Conservation (phyloP, 2,329 filamentous ascomycete species). For the Colletotrichum musae region DNA sequence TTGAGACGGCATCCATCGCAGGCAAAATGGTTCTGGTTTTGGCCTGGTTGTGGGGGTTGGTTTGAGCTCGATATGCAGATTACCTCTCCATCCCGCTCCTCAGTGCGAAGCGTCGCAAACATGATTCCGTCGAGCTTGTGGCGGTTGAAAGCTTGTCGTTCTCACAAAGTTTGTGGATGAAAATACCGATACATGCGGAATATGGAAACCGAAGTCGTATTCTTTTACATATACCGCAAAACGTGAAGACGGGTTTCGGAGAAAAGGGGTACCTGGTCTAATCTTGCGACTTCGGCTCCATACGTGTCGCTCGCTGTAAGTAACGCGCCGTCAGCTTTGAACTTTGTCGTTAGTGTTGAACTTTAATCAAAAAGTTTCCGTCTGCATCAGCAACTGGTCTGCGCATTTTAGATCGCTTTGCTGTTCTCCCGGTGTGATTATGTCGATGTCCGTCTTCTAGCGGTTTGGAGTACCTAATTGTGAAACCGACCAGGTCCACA, state of each 20-base stretch:
- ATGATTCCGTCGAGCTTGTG: not conserved
- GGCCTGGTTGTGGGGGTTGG: constrained; percentile 11
- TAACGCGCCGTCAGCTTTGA: constrained; percentile 1
- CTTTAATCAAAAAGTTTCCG: not conserved
- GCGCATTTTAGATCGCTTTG: no score
- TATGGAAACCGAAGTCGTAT: not conserved
- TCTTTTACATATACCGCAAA: constrained; percentile 7
- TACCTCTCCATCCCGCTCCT: constrained; percentile 21
- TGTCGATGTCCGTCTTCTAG: no score
- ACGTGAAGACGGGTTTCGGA: not conserved
- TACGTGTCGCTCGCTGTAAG: constrained; percentile 1
- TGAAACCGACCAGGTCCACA: no score
- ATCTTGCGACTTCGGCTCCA: not conserved
- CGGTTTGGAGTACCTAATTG: no score
- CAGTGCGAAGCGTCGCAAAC: constrained; percentile 29
- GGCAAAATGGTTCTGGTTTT: constrained; percentile 20
- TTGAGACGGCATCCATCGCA: constrained; percentile 19
- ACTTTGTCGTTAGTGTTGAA: constrained; percentile 17
- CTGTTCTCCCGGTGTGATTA: no score
- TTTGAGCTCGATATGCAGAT: constrained; percentile 22
- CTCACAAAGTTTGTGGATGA: not conserved
- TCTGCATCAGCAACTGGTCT: not conserved
- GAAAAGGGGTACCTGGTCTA: not conserved
- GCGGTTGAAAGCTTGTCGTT: not conserved
- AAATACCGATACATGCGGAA: no score